phyloP scores from a whole-genome alignment of 192 early-diverging fungal genomes.

The Fimicolochytrium jonesii region DNA sequence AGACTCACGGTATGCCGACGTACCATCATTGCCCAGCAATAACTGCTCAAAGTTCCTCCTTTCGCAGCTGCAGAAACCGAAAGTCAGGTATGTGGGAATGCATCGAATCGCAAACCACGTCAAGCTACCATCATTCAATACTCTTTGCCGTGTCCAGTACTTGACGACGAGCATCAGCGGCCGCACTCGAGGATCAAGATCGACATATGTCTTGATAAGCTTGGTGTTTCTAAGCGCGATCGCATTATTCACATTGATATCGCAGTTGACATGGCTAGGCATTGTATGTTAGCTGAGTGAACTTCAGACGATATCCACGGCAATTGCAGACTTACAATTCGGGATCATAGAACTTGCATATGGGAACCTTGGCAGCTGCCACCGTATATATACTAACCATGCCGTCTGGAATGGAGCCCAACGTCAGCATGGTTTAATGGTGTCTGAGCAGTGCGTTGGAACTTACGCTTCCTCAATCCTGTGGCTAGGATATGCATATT shows the following conservation, averaged over 20 bases:
- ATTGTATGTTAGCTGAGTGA: too few species aligned
- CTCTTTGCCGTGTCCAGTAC: slow-evolving; percentile 82
- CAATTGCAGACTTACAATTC: slow-evolving; percentile 63
- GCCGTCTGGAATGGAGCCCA: slow-evolving; percentile 51
- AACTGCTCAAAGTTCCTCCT: slow-evolving; percentile 90
- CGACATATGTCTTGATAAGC: slow-evolving; percentile 86
- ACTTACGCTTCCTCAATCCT: slow-evolving; percentile 64
- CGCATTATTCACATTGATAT: slow-evolving; percentile 93
- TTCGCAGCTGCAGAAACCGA: slow-evolving; percentile 58
- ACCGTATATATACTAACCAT: slow-evolving; percentile 79
- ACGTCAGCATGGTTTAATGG: neutral
- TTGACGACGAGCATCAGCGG: slow-evolving; percentile 92
- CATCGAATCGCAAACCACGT: too few species aligned
- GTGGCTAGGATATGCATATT: slow-evolving; percentile 69
- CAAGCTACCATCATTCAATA: slow-evolving; percentile 81
- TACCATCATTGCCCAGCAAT: slow-evolving; percentile 92
- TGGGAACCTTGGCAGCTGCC: slow-evolving; percentile 84
- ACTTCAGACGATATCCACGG: too few species aligned
- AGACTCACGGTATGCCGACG: neutral
- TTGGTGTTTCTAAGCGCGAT: slow-evolving; percentile 84
- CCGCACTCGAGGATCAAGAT: slow-evolving; percentile 79
- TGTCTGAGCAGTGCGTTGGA: neutral
- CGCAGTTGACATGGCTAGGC: slow-evolving; percentile 76
- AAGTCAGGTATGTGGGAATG: neutral
- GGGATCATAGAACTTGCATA: slow-evolving; percentile 88